These are phyloP conservation scores for Berberis vulgaris DNA, from an alignment of 164 flowering plant genomes.

Conservation along the genomic window DNA sequence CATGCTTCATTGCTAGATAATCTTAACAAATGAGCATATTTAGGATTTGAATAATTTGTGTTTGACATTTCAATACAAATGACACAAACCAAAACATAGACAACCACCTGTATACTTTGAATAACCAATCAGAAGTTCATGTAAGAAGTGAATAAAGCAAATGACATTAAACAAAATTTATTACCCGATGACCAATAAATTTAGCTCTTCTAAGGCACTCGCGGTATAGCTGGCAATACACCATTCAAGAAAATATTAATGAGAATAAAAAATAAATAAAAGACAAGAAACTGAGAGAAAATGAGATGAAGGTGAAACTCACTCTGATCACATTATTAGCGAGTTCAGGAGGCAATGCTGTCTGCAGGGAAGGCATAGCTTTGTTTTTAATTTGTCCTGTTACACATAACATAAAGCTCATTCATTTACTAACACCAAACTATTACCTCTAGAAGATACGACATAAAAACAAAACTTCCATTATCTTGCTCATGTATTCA, in stretches of 20 bases:
- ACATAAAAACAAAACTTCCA: no score
- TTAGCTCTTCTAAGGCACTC: slow-evolving; percentile 87
- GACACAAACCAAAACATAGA: no score
- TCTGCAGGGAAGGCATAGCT: slow-evolving; percentile 75
- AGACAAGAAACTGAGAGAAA: neutral
- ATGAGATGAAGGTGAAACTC: slow-evolving; percentile 6
- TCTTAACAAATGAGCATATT: no score
- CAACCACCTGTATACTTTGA: no score
- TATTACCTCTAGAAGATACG: no score
- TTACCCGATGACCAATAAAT: slow-evolving; percentile 64
- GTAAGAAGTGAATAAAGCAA: neutral
- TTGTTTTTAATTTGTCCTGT: neutral
- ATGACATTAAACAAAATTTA: neutral
- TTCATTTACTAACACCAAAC: no score
- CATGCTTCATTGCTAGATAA: no score
- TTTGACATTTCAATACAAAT: no score
- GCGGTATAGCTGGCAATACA: slow-evolving; percentile 55
- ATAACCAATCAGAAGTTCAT: no score
- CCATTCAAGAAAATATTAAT: neutral
- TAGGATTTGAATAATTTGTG: no score
- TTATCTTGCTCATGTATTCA: no score
- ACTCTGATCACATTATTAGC: slow-evolving; percentile 76
- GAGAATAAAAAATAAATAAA: neutral
- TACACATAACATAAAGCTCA: no score
- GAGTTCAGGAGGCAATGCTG: slow-evolving; percentile 83